Evolutionary conservation across 108 stramenopile genomes (phyloP), one percentile per base, ranked within the genome.

Genomic region (Asterionellopsis glacialis): DNA sequence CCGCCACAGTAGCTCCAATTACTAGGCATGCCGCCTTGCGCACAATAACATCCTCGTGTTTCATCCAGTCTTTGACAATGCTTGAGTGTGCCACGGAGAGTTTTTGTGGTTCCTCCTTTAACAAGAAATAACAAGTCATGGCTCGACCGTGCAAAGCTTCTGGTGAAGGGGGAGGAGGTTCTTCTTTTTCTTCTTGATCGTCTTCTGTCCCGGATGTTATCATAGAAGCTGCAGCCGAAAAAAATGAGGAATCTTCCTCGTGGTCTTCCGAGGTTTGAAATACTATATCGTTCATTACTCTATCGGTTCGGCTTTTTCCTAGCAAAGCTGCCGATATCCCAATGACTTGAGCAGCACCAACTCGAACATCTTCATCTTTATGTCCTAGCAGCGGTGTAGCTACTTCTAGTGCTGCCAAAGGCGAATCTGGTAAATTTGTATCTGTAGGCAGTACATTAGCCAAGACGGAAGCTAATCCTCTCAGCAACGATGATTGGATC

Each of bases 21-120:
- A 68, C 79, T 9, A 57, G 49, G 45, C 75, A 80, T 14, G 69
- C 74, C n/a, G 72, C 61, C 23, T 59, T 41, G 42, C 79, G 38
- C 13, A 80, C 68, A 22, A 71, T 57, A n/a, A 47, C 43, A 21
- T 69, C 72, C 38, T 64, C 70, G 47, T 79, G 72, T 41, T 61
- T 66, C 57, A 57, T 57, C 41, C 33, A 57, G n/a, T 39, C 40
- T 23, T 57, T 39, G 21, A 57, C 16, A 3, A 18, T 22, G 3
- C 12, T 22, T 40, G 40, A 38, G 15, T 41, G 40, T 18, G 7
- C 19, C n/a, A 22, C 53, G 9, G 53, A 22, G 5, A 54, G 11
- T 23, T 15, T 22, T 27, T 22, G 53, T 9, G 25, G 25, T 26
- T 54, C 40, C n/a, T n/a, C 12, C 38, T 16, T 23, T 3, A 57